phyloP scores from a whole-genome alignment of 1,284 basidiomycete genomes.

The Tylopilus orsonianus region DNA sequence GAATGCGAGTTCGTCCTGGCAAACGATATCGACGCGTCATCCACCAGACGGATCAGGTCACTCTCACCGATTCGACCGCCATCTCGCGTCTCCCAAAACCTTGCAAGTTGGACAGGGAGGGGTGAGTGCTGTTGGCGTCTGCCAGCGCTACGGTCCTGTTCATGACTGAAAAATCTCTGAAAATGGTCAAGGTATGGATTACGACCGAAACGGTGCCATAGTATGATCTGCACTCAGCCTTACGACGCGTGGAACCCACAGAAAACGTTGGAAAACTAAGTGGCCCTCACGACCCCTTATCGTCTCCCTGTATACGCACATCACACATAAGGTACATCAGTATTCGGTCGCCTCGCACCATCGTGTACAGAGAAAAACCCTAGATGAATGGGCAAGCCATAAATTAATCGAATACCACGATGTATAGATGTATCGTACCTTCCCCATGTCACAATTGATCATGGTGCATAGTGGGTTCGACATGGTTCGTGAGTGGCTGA shows the following conservation, averaged over 20 bases:
- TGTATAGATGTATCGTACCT: constrained; percentile 39
- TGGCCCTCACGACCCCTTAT: constrained; percentile 60
- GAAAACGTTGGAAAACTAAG: constrained; percentile 62
- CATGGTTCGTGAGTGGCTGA: constrained; percentile 15
- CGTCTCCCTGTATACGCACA: constrained; percentile 46
- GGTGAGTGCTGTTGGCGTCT: constrained; percentile 55
- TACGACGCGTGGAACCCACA: constrained; percentile 67
- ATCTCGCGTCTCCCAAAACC: constrained; percentile 66
- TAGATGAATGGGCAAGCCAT: constrained; percentile 18
- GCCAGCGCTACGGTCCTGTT: constrained; percentile 55
- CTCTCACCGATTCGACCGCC: constrained; percentile 51
- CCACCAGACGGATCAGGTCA: neutral
- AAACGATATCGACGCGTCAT: constrained; percentile 11
- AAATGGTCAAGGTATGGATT: neutral
- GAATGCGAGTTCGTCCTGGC: constrained; percentile 51
- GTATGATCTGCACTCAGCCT: constrained; percentile 15
- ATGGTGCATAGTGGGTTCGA: constrained; percentile 40
- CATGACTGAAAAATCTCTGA: constrained; percentile 64
- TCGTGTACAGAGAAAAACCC: constrained; percentile 55
- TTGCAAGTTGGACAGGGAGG: constrained; percentile 60
- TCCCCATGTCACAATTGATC: constrained; percentile 65
- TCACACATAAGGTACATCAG: neutral
- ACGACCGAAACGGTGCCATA: neutral
- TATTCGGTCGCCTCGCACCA: constrained; percentile 37
- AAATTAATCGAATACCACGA: neutral